phyloP scores from a whole-genome alignment of 108 stramenopile genomes.

The Bacterosira constricta region DNA sequence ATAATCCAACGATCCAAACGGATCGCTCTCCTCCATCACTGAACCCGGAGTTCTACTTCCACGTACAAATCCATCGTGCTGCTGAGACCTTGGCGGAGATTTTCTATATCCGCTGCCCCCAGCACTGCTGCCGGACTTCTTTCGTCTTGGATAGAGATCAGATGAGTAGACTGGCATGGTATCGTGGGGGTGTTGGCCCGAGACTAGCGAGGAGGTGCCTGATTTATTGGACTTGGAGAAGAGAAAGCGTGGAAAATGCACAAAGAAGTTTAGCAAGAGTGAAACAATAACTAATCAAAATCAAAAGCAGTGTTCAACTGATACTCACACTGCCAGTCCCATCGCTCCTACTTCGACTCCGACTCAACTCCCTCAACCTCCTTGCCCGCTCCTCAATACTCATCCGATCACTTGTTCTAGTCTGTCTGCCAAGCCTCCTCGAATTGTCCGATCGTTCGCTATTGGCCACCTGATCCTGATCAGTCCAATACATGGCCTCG shows the following conservation, averaged over 20 bases:
- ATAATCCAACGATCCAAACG: conserved; percentile 23
- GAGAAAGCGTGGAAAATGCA: neutral
- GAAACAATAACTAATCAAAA: neutral
- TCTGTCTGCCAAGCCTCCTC: neutral
- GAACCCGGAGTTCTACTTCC: neutral
- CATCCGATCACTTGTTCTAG: neutral
- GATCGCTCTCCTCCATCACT: conserved; percentile 14
- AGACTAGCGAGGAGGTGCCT: neutral
- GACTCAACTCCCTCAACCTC: conserved; percentile 46
- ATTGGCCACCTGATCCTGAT: conserved; percentile 14
- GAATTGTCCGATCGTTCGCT: neutral
- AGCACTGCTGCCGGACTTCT: neutral
- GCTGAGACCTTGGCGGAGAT: too few species aligned
- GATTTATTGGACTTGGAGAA: conserved; percentile 22
- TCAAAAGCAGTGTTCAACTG: neutral
- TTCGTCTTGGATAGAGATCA: conserved; percentile 3
- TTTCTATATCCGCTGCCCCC: too few species aligned
- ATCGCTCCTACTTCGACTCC: conserved; percentile 42
- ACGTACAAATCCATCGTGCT: neutral
- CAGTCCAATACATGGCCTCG: conserved; percentile 34
- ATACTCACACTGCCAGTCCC: conserved; percentile 40
- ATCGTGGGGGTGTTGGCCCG: conserved; percentile 28
- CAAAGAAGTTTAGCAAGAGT: neutral
- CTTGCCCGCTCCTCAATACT: conserved; percentile 39
- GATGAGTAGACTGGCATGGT: conserved; percentile 28